phyloP scores from a whole-genome alignment of 495 filamentous ascomycete species.

The Lasiosphaeria ovina region DNA sequence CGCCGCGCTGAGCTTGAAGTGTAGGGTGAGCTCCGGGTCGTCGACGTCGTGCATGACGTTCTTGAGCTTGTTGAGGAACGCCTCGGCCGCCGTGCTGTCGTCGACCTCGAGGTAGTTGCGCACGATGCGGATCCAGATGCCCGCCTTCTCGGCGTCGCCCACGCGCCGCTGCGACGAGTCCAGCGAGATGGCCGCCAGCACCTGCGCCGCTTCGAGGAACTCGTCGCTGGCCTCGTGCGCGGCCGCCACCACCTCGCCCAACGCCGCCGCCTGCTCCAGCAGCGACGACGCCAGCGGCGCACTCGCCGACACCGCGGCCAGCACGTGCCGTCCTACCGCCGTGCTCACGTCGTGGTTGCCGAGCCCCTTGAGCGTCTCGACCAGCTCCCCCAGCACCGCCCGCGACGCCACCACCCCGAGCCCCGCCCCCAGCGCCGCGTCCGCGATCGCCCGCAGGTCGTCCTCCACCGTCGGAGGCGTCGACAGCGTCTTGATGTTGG shows the following conservation, averaged over 20 bases:
- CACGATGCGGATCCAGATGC: slow-evolving; percentile 90
- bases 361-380: slow-evolving; percentile 56
- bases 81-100: slow-evolving; percentile 80
- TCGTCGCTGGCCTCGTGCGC: slow-evolving; percentile 82
- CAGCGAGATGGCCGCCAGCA: slow-evolving; percentile 79
- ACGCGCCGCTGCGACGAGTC: slow-evolving; percentile 84
- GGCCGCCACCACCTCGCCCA: slow-evolving; percentile 78
- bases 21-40: slow-evolving; percentile 69
- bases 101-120: slow-evolving; percentile 93
- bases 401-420: slow-evolving; percentile 75
- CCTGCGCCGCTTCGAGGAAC: slow-evolving; percentile 70
- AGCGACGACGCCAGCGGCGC: slow-evolving; percentile 55
- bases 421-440: slow-evolving; percentile 63
- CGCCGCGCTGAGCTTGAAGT: slow-evolving; percentile 88
- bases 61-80: slow-evolving; percentile 88
- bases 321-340: slow-evolving; percentile 65
- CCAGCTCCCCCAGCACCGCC: slow-evolving; percentile 66
- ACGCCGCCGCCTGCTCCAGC: slow-evolving; percentile 80
- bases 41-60: slow-evolving; percentile 76
- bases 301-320: slow-evolving; percentile 57
- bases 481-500: slow-evolving; percentile 57
- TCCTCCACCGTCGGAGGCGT: slow-evolving; percentile 53
- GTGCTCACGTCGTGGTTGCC: slow-evolving; percentile 59
- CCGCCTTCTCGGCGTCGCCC: slow-evolving; percentile 71
- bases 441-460: slow-evolving; percentile 67